Conservation (phyloP, 2,329 filamentous ascomycete genomes). For the Leptographium radiaticola region DNA sequence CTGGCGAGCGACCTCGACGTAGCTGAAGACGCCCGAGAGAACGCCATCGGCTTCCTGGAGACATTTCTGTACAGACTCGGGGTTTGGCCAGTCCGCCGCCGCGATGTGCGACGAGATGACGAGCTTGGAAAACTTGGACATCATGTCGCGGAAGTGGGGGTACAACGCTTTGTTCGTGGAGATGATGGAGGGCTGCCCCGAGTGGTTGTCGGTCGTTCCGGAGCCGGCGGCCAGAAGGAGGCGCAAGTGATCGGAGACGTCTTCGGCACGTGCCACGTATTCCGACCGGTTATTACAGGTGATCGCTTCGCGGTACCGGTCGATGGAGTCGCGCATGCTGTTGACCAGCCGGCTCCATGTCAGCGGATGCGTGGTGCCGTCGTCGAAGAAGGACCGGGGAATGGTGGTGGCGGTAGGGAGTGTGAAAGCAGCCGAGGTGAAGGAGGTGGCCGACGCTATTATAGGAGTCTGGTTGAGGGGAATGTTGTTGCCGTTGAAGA, state of each 20-base stretch:
- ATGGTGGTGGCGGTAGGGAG: slow-evolving; percentile 47
- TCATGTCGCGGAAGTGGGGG: slow-evolving; percentile 96
- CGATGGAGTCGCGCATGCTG: slow-evolving; percentile 85
- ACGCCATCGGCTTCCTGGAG: slow-evolving; percentile 96
- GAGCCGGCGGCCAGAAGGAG: slow-evolving; percentile 90
- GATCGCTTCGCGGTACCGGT: slow-evolving; percentile 83
- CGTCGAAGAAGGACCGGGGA: slow-evolving; percentile 80
- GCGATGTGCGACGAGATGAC: slow-evolving; percentile 97
- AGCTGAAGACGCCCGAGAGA: slow-evolving; percentile 84
- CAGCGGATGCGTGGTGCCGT: slow-evolving; percentile 63
- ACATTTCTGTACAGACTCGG: slow-evolving; percentile 90
- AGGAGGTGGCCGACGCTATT: slow-evolving; percentile 47
- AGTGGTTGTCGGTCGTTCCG: slow-evolving; percentile 96
- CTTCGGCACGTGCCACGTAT: slow-evolving; percentile 88
- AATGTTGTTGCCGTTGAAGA: slow-evolving; percentile 33
- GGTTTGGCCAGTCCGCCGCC: slow-evolving; percentile 86
- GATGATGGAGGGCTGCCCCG: slow-evolving; percentile 97
- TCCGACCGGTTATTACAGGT: slow-evolving; percentile 71
- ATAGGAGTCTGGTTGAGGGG: slow-evolving; percentile 30
- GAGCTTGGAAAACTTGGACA: slow-evolving; percentile 99
- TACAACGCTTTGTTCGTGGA: slow-evolving; percentile 95
- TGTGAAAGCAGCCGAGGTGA: slow-evolving; percentile 44
- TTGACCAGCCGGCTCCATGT: slow-evolving; percentile 85
- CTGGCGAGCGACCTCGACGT: slow-evolving; percentile 87
- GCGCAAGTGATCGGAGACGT: slow-evolving; percentile 92